Conservation (phyloP, 2,329 filamentous ascomycete genomes). For the Allantophomopsis lycopodina region DNA sequence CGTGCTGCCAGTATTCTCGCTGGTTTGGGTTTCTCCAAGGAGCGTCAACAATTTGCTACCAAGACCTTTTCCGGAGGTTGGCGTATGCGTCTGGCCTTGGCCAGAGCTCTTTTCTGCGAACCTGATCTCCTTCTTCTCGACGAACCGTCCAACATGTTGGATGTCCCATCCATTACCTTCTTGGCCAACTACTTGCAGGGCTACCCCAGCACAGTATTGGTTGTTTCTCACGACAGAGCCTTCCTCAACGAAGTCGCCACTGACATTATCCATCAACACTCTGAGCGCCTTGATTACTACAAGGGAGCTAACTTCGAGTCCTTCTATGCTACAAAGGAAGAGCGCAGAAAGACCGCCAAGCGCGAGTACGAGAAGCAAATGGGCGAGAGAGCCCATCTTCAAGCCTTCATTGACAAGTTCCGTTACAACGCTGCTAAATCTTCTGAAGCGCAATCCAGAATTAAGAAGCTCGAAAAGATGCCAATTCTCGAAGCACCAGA, state of each 20-base stretch:
- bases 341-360: slow-evolving; percentile 90
- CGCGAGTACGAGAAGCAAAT: slow-evolving; percentile 98
- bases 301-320: slow-evolving; percentile 93
- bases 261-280: slow-evolving; percentile 97
- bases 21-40: slow-evolving; percentile 89
- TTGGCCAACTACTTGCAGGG: slow-evolving; percentile 86
- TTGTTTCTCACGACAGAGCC: slow-evolving; percentile 96
- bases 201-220: slow-evolving; percentile 89
- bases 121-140: slow-evolving; percentile 91
- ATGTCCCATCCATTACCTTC: slow-evolving; percentile 98
- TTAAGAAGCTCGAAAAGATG: slow-evolving; percentile 98
- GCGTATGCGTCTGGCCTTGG: slow-evolving; percentile 94
- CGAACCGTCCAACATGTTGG: slow-evolving; percentile 99
- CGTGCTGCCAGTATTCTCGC: slow-evolving; percentile 91
- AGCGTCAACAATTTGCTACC: slow-evolving; percentile 83
- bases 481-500: slow-evolving; percentile 83
- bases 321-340: slow-evolving; percentile 95
- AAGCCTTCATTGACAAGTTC: slow-evolving; percentile 99
- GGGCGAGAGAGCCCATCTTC: slow-evolving; percentile 81
- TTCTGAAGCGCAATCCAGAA: slow-evolving; percentile 92
- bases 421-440: slow-evolving; percentile 98
- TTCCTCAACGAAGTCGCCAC: slow-evolving; percentile 99
- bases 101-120: slow-evolving; percentile 93
- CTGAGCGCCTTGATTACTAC: slow-evolving; percentile 95
- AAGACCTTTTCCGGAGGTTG: slow-evolving; percentile 99